Evolutionary conservation across 495 filamentous ascomycete species (phyloP).

Genomic region (Staphylotrichum longicolle): DNA sequence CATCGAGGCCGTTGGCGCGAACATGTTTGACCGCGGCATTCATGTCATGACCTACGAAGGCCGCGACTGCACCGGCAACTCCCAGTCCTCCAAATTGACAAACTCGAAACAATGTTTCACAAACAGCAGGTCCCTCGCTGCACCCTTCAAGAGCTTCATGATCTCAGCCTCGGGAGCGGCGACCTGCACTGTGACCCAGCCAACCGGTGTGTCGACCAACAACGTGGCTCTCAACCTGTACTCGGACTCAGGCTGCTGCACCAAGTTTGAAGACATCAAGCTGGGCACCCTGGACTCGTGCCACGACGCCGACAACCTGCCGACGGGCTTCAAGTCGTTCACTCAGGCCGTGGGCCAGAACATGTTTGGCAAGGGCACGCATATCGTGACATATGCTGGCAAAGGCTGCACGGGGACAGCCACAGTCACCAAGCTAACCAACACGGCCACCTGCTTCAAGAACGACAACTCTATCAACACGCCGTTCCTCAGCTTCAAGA

Average conservation of each 20-base stretch:
- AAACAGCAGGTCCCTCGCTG: not conserved
- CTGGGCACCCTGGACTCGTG: not conserved
- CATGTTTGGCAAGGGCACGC: not conserved
- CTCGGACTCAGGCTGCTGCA: slow-evolving; percentile 6
- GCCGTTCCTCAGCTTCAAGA: not conserved
- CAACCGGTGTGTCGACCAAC: not conserved
- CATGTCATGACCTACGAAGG: not conserved
- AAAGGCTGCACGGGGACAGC: not conserved
- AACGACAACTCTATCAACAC: not conserved
- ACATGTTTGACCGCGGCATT: slow-evolving; percentile 3
- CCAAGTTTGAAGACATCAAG: not conserved
- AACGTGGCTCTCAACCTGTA: slow-evolving; percentile 4
- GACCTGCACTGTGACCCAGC: not conserved
- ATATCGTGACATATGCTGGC: not conserved
- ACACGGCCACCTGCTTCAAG: not conserved
- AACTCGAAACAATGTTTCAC: not conserved
- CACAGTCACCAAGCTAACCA: not conserved
- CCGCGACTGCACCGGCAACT: not conserved
- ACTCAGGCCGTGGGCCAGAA: not conserved
- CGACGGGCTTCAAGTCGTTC: not conserved
- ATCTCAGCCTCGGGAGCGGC: not conserved
- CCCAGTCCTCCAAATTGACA: not conserved
- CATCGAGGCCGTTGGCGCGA: not conserved
- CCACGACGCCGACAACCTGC: slow-evolving; percentile 3
- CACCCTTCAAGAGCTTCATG: not conserved